phyloP scores from a whole-genome alignment of 2,329 filamentous ascomycete species.

The Sporothrix pseudoabietina region DNA sequence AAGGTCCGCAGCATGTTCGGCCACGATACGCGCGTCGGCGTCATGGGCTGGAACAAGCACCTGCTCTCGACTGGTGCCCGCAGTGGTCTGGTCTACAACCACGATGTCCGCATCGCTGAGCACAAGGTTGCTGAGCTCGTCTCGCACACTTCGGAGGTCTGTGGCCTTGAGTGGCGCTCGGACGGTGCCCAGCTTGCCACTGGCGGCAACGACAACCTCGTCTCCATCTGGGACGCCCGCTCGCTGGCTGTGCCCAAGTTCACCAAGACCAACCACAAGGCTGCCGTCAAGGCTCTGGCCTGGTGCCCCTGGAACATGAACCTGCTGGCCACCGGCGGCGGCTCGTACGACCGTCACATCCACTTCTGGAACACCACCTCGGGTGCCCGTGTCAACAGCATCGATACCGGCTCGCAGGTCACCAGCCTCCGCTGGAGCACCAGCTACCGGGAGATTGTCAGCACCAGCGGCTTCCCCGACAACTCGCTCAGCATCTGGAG shows the following conservation, averaged over 20 bases:
- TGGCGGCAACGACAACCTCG: slow-evolving; percentile 97
- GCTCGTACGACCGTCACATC: slow-evolving; percentile 95
- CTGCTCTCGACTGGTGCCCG: slow-evolving; percentile 92
- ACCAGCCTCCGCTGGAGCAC: slow-evolving; percentile 96
- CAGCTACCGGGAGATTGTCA: slow-evolving; percentile 96
- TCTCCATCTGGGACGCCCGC: slow-evolving; percentile 98
- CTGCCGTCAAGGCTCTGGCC: slow-evolving; percentile 94
- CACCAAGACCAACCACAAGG: slow-evolving; percentile 99
- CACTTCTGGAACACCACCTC: slow-evolving; percentile 99
- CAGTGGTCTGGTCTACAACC: slow-evolving; percentile 95
- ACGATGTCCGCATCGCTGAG: slow-evolving; percentile 94
- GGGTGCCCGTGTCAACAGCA: slow-evolving; percentile 96
- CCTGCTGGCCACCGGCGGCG: slow-evolving; percentile 92
- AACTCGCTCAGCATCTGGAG: slow-evolving; percentile 99
- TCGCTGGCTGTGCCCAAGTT: slow-evolving; percentile 94
- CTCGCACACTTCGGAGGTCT: slow-evolving; percentile 96
- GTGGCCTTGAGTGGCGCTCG: slow-evolving; percentile 94
- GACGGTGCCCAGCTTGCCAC: slow-evolving; percentile 97
- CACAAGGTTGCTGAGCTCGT: slow-evolving; percentile 98
- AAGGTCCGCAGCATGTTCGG: slow-evolving; percentile 99
- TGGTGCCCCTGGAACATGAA: slow-evolving; percentile 99
- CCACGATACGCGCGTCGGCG: slow-evolving; percentile 92
- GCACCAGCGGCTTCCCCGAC: slow-evolving; percentile 97
- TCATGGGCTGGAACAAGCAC: slow-evolving; percentile 99
- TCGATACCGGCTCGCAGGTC: slow-evolving; percentile 96